phyloP scores from a whole-genome alignment of 306 rosid genomes.

The Hippophae gyantsensis region DNA sequence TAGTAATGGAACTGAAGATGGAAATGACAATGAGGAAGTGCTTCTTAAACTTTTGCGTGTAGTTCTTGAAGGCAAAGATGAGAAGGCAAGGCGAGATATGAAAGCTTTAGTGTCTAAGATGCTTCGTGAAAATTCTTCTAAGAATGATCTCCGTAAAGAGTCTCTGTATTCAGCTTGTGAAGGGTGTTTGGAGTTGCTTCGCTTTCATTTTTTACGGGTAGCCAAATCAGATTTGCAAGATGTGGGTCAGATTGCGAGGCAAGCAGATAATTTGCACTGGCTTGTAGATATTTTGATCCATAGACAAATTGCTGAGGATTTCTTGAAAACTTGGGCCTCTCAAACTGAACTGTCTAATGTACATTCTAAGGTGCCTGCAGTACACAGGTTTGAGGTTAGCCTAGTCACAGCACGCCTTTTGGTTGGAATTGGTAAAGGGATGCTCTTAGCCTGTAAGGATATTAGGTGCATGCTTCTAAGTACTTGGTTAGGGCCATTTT shows the following conservation, averaged over 20 bases:
- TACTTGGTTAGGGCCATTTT: conserved; percentile 94
- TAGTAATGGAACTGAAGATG: conserved; percentile 56
- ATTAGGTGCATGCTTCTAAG: conserved; percentile 64
- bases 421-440: conserved; percentile 92
- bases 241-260: conserved; percentile 73
- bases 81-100: conserved; percentile 94
- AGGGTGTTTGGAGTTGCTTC: conserved; percentile 69
- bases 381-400: conserved; percentile 85
- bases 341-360: conserved; percentile 62
- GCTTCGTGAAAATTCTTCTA: conserved; percentile 80
- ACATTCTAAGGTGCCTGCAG: conserved; percentile 77
- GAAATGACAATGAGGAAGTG: conserved; percentile 73
- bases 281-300: conserved; percentile 88
- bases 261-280: conserved; percentile 93
- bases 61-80: conserved; percentile 98
- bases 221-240: conserved; percentile 52
- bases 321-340: conserved; percentile 83
- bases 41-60: conserved; percentile 75
- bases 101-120: conserved; percentile 82
- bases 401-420: conserved; percentile 80
- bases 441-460: conserved; percentile 78
- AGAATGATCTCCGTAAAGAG: conserved; percentile 74
- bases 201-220: conserved; percentile 47
- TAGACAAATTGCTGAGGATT: conserved; percentile 88
- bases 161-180: conserved; percentile 69